Base-by-base conservation (phyloP, 164 flowering plant species). In the Vitis labrusca region DNA sequence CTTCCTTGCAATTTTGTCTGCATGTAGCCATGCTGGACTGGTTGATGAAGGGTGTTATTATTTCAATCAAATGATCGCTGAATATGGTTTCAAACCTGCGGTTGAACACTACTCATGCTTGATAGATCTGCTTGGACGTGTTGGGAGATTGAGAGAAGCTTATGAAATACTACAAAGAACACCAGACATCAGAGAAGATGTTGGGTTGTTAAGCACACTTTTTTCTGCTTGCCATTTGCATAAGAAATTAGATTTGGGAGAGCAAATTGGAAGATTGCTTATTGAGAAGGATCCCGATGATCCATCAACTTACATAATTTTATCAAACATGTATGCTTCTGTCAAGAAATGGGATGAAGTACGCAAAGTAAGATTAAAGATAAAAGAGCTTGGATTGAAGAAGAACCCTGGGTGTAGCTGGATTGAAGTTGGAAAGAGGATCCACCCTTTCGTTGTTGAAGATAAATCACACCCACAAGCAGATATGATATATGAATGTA, bases 341-440 rank as follows among this genome's bases (percentile, higher is more conserved):
- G 74, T 48, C 8, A 81, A 83, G 59, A 79, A 79, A 69, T 87
- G 93, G 93, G 83, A 81, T 13, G 80, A 82, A 23, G 85, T 82
- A 4, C 71, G 91, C 10, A 77, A 75, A 50, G 72, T 88, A 50
- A 84, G 91, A 76, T 44, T 67, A 68, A 81, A 77, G 71, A 86
- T 89, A 85, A 83, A 79, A 64, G 83, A 82, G 53, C 80, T 81
- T 8, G 85, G 86, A 23, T 74, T 87, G 83, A 88, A 76, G 75
- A 89, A 86, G 79, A 86, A 70, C 66, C 93, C 91, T 7, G 96
- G 93, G 3, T 89, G 88, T 73, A 91, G 93, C 71, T 89, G 92
- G 93, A 85, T 89, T 69, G 96, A 86, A 78, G 75, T 86, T 67
- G 82, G 80, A 57, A 74, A 80, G 73, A 77, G 54, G 29, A 79